Evolutionary conservation across 148 eudicot species (phyloP).

Genomic region (Vaccinium darrowii): DNA sequence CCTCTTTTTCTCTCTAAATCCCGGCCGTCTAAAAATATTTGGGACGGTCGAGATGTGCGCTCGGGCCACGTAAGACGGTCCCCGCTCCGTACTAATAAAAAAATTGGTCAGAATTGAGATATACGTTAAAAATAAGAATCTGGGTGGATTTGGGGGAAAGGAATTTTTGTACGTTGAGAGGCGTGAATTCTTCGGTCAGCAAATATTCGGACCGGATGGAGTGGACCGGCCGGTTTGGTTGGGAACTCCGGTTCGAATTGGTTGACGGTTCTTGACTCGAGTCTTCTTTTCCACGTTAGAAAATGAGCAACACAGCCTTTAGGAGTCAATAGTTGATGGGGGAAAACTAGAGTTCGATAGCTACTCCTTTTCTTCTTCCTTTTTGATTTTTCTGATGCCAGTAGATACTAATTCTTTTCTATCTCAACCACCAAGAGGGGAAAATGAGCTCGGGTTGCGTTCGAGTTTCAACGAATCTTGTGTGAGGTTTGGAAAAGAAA

Average conservation of each 20-base stretch:
- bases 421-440: neutral
- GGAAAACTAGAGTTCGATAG: neutral
- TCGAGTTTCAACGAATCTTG: neutral
- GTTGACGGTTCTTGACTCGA: neutral
- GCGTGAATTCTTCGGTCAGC: conserved; percentile 24
- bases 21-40: too few species aligned
- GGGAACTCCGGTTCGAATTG: neutral
- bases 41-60: too few species aligned
- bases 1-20: too few species aligned
- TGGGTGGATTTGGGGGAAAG: conserved; percentile 15
- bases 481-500: neutral
- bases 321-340: neutral
- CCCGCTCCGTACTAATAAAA: too few species aligned
- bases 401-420: neutral
- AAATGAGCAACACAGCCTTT: neutral
- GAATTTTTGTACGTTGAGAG: conserved; percentile 21
- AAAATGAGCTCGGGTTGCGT: too few species aligned
- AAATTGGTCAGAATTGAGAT: neutral
- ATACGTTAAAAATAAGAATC: conserved; percentile 4
- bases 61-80: too few species aligned
- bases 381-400: neutral
- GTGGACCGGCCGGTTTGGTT: neutral
- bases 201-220: conserved; percentile 21
- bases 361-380: neutral
- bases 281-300: neutral